Evolutionary conservation across 306 rosid species (phyloP).

Genomic region (Hylodesmum podocarpum): DNA sequence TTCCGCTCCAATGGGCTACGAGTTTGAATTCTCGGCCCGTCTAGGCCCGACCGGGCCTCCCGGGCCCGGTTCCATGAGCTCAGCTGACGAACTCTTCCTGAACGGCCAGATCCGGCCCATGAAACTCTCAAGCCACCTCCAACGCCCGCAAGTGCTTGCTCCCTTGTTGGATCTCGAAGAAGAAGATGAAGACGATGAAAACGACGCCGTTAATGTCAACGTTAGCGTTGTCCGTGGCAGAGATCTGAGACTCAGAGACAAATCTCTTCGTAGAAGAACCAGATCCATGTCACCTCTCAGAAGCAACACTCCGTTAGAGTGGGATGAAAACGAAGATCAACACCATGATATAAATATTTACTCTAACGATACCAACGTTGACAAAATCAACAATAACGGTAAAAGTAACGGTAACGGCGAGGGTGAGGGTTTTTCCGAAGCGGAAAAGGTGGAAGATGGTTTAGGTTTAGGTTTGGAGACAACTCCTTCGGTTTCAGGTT

Average conservation of each 20-base stretch:
- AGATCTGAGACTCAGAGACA: conserved; percentile 74
- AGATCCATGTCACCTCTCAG: conserved; percentile 94
- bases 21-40: conserved; percentile 89
- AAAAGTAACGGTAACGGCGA: too few species aligned
- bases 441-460: conserved; percentile 44
- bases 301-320: conserved; percentile 46
- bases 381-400: too few species aligned
- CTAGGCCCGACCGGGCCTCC: conserved; percentile 48
- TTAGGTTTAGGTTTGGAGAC: conserved; percentile 42
- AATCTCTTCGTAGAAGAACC: conserved; percentile 73
- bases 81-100: conserved; percentile 88
- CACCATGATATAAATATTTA: too few species aligned
- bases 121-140: conserved; percentile 81
- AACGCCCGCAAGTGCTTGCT: conserved; percentile 68
- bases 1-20: conserved; percentile 48
- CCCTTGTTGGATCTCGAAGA: conserved; percentile 85
- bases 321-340: conserved; percentile 47
- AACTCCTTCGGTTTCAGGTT: conserved; percentile 53
- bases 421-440: conserved; percentile 15
- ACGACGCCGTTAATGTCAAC: not conserved
- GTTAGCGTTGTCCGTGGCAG: conserved; percentile 58
- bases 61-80: conserved; percentile 71
- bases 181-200: conserved; percentile 39
- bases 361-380: too few species aligned
- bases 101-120: conserved; percentile 97